Conservation (phyloP, 345 rosid species). For the Boechera stricta region DNA sequence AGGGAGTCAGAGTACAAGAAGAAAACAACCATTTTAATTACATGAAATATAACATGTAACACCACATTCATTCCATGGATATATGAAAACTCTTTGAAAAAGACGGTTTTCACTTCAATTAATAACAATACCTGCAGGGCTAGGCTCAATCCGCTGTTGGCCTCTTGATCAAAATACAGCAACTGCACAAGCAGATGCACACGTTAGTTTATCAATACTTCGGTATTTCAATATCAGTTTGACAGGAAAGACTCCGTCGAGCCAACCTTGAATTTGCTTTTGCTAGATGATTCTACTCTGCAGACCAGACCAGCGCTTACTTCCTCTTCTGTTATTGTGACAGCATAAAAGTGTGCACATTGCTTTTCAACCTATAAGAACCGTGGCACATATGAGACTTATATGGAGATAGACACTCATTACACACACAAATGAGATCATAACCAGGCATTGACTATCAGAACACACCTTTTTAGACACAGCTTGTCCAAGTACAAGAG, state of each 20-base stretch:
- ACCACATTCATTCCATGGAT: neutral
- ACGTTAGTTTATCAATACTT: slow-evolving; percentile 14
- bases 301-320: slow-evolving; percentile 88
- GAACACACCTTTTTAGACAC: slow-evolving; percentile 72
- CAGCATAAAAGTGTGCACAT: slow-evolving; percentile 96
- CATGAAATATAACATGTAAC: neutral
- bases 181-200: slow-evolving; percentile 64
- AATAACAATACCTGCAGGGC: slow-evolving; percentile 73
- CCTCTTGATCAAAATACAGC: slow-evolving; percentile 86
- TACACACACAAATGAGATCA: slow-evolving; percentile 28
- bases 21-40: slow-evolving; percentile 17
- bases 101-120: neutral
- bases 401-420: slow-evolving; percentile 31
- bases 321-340: slow-evolving; percentile 87
- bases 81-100: neutral
- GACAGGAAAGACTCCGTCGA: neutral
- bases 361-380: slow-evolving; percentile 92
- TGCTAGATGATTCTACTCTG: slow-evolving; percentile 90
- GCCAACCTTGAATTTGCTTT: slow-evolving; percentile 97
- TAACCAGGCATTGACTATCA: slow-evolving; percentile 11
- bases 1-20: slow-evolving; percentile 17
- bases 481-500: slow-evolving; percentile 68
- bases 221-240: slow-evolving; percentile 24
- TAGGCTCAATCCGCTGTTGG: slow-evolving; percentile 83
- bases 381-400: slow-evolving; percentile 31